Conservation (phyloP, 2,329 filamentous ascomycete species). For the Penicillium sumatraense region DNA sequence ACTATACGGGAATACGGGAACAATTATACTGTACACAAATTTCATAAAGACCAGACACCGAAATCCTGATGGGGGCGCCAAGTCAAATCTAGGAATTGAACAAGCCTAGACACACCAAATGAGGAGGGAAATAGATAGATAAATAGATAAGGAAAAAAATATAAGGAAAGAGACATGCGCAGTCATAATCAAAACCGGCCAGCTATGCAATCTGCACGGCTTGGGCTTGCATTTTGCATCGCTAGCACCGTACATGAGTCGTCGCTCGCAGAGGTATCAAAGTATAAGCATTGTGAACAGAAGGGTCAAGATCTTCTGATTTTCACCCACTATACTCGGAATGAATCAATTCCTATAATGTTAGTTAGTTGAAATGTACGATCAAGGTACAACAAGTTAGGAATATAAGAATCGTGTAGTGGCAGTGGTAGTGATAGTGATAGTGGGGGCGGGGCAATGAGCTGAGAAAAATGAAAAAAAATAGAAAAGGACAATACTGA, state of each 20-base stretch:
- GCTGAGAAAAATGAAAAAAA: background rate
- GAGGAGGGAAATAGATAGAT: background rate
- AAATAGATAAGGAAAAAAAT: slow-evolving; percentile 3
- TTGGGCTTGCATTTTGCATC: slow-evolving; percentile 25
- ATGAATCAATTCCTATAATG: slow-evolving; percentile 23
- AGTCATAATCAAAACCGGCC: slow-evolving; percentile 9
- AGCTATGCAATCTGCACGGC: slow-evolving; percentile 21
- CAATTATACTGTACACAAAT: slow-evolving; percentile 26
- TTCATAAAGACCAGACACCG: slow-evolving; percentile 14
- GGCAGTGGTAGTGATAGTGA: no score
- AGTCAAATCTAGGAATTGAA: slow-evolving; percentile 18
- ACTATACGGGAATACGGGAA: slow-evolving; percentile 21
- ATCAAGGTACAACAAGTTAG: no score
- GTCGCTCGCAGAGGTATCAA: slow-evolving; percentile 1
- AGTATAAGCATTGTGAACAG: background rate
- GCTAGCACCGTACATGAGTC: slow-evolving; percentile 19
- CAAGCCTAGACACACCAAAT: slow-evolving; percentile 8
- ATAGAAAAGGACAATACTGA: slow-evolving; percentile 52
- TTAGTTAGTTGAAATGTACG: slow-evolving; percentile 18
- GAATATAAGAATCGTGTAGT: no score
- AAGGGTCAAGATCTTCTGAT: slow-evolving; percentile 11
- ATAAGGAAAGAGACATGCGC: slow-evolving; percentile 5
- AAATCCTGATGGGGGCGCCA: slow-evolving; percentile 4
- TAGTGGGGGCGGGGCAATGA: no score
- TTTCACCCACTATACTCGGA: slow-evolving; percentile 19